These are phyloP conservation scores for Crinitomyces ghanaensis DNA, from an alignment of 805 yeast genomes.

Conservation along the genomic window DNA sequence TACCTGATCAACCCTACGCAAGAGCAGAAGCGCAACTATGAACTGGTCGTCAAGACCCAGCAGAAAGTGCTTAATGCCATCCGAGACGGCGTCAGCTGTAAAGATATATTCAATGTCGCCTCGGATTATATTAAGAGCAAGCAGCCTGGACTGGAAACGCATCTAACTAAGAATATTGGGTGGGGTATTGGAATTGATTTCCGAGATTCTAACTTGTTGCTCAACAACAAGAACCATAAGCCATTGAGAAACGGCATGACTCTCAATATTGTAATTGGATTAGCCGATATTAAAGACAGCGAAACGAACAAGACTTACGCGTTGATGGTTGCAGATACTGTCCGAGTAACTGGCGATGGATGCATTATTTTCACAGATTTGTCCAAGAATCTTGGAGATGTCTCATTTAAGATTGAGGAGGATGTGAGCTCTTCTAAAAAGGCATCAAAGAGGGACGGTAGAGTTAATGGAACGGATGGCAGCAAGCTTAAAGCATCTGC, in stretches of 20 bases:
- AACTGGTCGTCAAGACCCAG: conserved; percentile 61
- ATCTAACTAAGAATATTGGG: conserved; percentile 72
- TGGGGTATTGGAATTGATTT: conserved; percentile 85
- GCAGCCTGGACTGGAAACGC: conserved; percentile 51
- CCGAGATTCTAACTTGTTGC: conserved; percentile 63
- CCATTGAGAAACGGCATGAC: conserved; percentile 60
- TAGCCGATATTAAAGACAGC: conserved; percentile 45
- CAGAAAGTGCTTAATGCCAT: conserved; percentile 47
- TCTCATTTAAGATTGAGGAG: conserved; percentile 75
- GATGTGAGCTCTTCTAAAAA: conserved; percentile 47
- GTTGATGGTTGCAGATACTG: conserved; percentile 69
- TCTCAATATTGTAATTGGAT: conserved; percentile 67
- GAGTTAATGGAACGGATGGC: conserved; percentile 19
- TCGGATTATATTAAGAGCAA: conserved; percentile 47
- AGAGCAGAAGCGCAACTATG: conserved; percentile 69
- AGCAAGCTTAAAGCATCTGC: conserved; percentile 28
- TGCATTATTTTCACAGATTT: conserved; percentile 63
- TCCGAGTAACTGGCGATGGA: conserved; percentile 51
- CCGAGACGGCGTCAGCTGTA: conserved; percentile 59
- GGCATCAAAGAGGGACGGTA: conserved; percentile 12
- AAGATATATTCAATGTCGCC: conserved; percentile 54
- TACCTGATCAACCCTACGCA: conserved; percentile 81
- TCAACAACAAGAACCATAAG: conserved; percentile 65
- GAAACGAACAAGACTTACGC: conserved; percentile 46
- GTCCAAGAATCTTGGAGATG: conserved; percentile 57